Evolutionary conservation across 208 protist genomes (phyloP), one percentile per base, ranked within the genome.

Genomic region (Novymonas esmeraldas): DNA sequence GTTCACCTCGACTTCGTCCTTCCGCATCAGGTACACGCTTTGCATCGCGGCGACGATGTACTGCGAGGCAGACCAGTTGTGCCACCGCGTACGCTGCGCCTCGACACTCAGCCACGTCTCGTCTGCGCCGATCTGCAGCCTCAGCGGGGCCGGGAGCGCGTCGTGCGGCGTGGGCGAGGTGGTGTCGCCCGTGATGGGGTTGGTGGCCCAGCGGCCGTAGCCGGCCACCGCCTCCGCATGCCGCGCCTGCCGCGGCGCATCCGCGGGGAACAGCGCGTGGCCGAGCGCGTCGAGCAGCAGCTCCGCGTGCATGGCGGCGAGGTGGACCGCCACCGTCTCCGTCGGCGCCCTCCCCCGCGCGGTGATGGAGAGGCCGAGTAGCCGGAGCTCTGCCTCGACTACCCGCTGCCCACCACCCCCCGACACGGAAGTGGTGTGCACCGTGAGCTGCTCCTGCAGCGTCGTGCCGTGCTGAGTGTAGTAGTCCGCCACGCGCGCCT

Each of bases 301-400:
- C 66, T 96, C 86, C 28, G 84, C 89, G 70, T 94, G 87, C 87
- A 95, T 95, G 6, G 82, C 78, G 3, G 89, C 89, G 22, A 95
- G 80, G 31, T 78, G 64, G n/a, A 85, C 38, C 11, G 89, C 85
- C 42, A 85, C 63, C 28, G 91, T 76, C 55, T 75, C 42, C n/a
- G 76, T 86, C 63, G 78, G 76, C 16, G 84, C 82, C 66, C 86
- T 92, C 0, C 89, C 88, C 41, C 64, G 67, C 0, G 82, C 86
- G 7, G 67, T 62, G 11, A 74, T 63, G 39, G 67, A 36, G 31
- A 74, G 60, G 13, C 81, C 74, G 14, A 75, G 36, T 3, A 94
- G 76, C 13, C 50, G 66, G 36, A 92, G 70, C 71, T 90, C 81
- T 50, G 75, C 83, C 28, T 89, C 71, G 38, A 74, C 78, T 79